These are phyloP conservation scores for Boletus sp. DNA, from an alignment of 768 basidiomycete genomes.

Conservation along the genomic window DNA sequence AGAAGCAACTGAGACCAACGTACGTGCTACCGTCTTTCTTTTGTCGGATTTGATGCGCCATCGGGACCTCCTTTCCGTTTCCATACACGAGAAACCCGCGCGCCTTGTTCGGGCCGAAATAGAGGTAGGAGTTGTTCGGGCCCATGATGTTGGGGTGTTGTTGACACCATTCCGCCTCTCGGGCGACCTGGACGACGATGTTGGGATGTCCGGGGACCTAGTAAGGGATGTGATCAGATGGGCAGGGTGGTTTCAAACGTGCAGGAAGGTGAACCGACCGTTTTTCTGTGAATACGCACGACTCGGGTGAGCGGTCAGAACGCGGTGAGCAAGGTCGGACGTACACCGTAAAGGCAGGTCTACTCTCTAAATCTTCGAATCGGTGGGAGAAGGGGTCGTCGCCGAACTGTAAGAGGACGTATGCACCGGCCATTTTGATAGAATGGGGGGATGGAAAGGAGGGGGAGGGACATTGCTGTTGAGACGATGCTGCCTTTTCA, in stretches of 20 bases:
- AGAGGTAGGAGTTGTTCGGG: conserved; percentile 74
- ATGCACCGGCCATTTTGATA: conserved; percentile 36
- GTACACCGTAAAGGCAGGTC: conserved; percentile 68
- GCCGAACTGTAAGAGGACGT: conserved; percentile 64
- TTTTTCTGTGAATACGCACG: conserved; percentile 13
- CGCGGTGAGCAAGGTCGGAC: conserved; percentile 25
- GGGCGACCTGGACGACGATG: conserved; percentile 58
- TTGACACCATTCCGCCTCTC: conserved; percentile 65
- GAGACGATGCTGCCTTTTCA: conserved; percentile 31
- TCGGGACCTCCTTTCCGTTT: conserved; percentile 53
- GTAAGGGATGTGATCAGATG: not conserved
- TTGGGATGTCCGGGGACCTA: conserved; percentile 61
- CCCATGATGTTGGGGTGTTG: conserved; percentile 73
- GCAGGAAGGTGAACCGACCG: conserved; percentile 13
- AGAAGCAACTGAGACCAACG: conserved; percentile 27
- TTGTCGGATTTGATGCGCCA: conserved; percentile 57
- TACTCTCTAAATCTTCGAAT: conserved; percentile 63
- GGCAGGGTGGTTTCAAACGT: not conserved
- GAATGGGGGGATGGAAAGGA: conserved; percentile 22
- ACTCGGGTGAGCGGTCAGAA: conserved; percentile 2
- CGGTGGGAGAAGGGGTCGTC: conserved; percentile 57
- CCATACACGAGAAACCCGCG: conserved; percentile 71
- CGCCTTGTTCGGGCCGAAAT: conserved; percentile 63
- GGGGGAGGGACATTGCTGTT: conserved; percentile 9
- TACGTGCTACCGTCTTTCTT: conserved; percentile 64